Base-by-base conservation (phyloP, 805 yeast species). In the Lachancea sp. region DNA sequence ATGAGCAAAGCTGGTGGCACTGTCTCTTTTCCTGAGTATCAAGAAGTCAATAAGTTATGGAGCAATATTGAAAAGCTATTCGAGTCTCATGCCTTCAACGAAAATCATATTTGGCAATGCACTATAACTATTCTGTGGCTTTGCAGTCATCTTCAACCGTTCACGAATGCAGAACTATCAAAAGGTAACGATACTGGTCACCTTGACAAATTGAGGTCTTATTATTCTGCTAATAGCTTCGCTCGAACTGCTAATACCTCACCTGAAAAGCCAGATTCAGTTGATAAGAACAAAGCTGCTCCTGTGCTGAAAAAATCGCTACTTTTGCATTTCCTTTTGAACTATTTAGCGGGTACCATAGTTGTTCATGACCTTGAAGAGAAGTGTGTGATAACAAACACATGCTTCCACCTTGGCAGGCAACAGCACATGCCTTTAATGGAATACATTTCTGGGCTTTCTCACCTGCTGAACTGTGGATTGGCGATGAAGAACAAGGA, bases 381-480 rank as follows among this genome's bases (percentile, higher is more conserved):
- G 8, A 56, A 58, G 8, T 49, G 54, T 30, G 46, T 46, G 29
- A 45, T 60, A 5, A 60, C 64, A 8, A 48, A 43, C 15, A 33
- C 42, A 6, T 58, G 62, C 33, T 61, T 58, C 38, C 52, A 54
- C n/a, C 36, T 58, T 12, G 46, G 55, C 5, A 54, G 47, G 29
- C 52, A 48, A 35, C 54, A 51, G 26, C 47, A 49, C n/a, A 35
- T 56, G 42, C 41, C 43, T 5, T 29, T 41, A 4, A 37, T 58
- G 21, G 43, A 49, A 12, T 61, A 60, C 42, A 39, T 58, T 2
- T 38, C 51, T 8, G 65, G 64, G 4, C 34, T 58, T 23, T 60
- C 63, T 61, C 62, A 60, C 43, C 30, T 61, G 26, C 51, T 51
- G 42, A 61, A 60, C 38, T 48, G 61, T 35, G 60, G 63, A 2